Evolutionary conservation across 805 yeast genomes (phyloP).

Genomic region (Starmera amethionina): DNA sequence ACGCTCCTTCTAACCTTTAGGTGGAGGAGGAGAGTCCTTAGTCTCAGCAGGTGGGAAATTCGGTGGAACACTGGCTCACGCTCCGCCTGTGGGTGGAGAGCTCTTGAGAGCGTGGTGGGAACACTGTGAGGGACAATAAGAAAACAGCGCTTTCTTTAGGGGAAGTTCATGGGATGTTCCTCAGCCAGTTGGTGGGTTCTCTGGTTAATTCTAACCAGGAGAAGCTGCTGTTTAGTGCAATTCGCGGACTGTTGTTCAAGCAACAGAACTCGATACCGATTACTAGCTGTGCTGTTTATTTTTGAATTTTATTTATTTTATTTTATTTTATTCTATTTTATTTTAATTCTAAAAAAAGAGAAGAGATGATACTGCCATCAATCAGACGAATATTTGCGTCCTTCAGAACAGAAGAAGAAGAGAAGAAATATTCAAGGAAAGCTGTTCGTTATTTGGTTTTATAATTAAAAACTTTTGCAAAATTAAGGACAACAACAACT

Average conservation of each 20-base stretch:
- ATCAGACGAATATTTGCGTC: conserved; percentile 72
- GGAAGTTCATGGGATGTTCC: conserved; percentile 39
- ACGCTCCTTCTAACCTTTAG: not conserved
- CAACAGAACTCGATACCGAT: conserved; percentile 51
- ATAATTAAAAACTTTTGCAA: conserved; percentile 1
- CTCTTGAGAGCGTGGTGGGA: conserved; percentile 51
- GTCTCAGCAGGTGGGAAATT: conserved; percentile 43
- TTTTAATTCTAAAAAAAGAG: no score
- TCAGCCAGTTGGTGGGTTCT: conserved; percentile 43
- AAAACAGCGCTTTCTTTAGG: conserved; percentile 12
- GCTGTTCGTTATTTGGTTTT: conserved; percentile 37
- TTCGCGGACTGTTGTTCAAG: conserved; percentile 33
- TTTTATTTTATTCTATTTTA: conserved; percentile 1
- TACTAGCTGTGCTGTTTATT: conserved; percentile 28
- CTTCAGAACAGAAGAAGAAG: conserved; percentile 81
- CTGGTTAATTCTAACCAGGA: no score
- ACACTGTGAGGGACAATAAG: conserved; percentile 52
- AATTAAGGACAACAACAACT: not conserved
- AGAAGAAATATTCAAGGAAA: conserved; percentile 59
- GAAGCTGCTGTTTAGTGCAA: conserved; percentile 48
- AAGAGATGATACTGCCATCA: conserved; percentile 54
- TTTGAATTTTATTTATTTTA: not conserved
- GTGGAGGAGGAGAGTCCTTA: not conserved
- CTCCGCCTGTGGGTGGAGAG: conserved; percentile 22
- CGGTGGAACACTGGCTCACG: conserved; percentile 43